phyloP scores from a whole-genome alignment of 331 rosid genomes.

The Spiraea crenata region DNA sequence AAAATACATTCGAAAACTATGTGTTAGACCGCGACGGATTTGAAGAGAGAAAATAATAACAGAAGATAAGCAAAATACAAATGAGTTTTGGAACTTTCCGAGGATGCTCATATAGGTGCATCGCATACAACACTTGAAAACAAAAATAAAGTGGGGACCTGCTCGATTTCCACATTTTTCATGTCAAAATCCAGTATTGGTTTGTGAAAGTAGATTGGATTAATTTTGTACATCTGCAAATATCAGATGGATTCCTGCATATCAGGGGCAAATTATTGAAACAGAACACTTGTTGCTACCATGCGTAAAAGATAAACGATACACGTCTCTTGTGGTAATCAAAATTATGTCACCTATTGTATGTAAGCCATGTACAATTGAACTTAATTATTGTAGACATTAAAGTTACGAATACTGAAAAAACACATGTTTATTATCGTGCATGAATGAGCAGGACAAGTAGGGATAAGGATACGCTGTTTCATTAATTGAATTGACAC shows the following conservation, averaged over 20 bases:
- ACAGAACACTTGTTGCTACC: not conserved
- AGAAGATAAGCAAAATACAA: no score
- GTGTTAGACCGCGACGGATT: no score
- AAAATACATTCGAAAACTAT: no score
- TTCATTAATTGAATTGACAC: not conserved
- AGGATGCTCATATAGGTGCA: no score
- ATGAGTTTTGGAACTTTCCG: no score
- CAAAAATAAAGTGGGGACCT: not conserved
- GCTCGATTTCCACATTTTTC: not conserved
- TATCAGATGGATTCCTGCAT: not conserved
- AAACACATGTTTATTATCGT: not conserved
- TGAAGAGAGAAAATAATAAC: no score
- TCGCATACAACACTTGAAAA: no score
- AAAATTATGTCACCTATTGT: not conserved
- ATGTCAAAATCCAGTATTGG: not conserved
- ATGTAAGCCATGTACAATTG: not conserved
- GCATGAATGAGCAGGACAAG: not conserved
- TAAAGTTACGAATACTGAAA: no score
- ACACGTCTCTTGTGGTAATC: not conserved
- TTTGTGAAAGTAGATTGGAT: no score
- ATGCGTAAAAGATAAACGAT: no score
- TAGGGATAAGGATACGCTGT: not conserved
- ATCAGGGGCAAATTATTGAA: not conserved
- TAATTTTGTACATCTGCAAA: no score
- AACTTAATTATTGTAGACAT: no score